phyloP scores from a whole-genome alignment of 2,329 filamentous ascomycete genomes.

The Pseudodiploospora longispora region DNA sequence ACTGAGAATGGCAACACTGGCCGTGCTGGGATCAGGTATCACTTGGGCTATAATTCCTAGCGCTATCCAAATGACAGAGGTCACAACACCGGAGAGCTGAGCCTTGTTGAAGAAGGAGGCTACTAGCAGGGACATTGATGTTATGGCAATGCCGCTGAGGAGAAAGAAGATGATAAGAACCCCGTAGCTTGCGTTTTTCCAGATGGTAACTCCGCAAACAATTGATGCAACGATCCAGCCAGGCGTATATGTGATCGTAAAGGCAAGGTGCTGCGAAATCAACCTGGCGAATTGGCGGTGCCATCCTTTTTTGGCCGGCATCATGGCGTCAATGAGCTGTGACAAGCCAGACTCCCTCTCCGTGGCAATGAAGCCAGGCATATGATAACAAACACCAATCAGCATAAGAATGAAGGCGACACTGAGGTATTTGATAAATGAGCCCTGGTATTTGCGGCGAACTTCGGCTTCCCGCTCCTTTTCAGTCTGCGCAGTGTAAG shows the following conservation, averaged over 20 bases:
- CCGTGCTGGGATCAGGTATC: constrained; percentile 51
- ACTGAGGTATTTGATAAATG: constrained; percentile 56
- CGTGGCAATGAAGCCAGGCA: constrained; percentile 60
- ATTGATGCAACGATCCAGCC: constrained; percentile 34
- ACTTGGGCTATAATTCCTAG: constrained; percentile 72
- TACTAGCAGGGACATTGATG: constrained; percentile 67
- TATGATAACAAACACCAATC: constrained; percentile 62
- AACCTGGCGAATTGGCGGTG: constrained; percentile 24
- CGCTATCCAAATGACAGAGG: constrained; percentile 61
- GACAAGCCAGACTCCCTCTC: constrained; percentile 66
- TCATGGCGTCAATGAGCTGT: constrained; percentile 70
- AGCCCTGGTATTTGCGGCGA: constrained; percentile 52
- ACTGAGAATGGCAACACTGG: constrained; percentile 56
- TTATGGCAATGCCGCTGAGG: constrained; percentile 62
- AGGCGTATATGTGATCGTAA: constrained; percentile 56
- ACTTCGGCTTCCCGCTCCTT: constrained; percentile 48
- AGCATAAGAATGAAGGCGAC: constrained; percentile 63
- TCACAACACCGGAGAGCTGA: constrained; percentile 70
- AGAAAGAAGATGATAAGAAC: constrained; percentile 65
- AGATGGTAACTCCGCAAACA: constrained; percentile 15
- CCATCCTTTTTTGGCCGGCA: constrained; percentile 51
- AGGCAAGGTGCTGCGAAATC: constrained; percentile 57
- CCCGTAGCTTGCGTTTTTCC: constrained; percentile 42
- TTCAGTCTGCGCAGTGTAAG: constrained; percentile 26
- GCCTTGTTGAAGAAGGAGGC: constrained; percentile 73